phyloP scores from a whole-genome alignment of 177 flowering plant genomes.

The Telopea speciosissima region DNA sequence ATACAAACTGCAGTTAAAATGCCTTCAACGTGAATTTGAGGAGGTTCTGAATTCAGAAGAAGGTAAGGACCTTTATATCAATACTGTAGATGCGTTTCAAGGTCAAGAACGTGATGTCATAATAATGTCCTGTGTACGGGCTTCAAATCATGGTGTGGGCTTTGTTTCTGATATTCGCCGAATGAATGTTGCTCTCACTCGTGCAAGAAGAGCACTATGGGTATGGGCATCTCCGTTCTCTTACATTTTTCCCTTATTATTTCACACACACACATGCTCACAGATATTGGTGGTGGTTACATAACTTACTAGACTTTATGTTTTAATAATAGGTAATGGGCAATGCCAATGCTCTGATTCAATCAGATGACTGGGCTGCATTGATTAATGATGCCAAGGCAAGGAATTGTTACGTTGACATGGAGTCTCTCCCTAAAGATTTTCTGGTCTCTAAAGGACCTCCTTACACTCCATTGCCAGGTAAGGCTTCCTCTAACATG shows the following conservation, averaged over 20 bases:
- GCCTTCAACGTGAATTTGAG: slow-evolving; percentile 62
- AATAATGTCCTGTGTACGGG: slow-evolving; percentile 90
- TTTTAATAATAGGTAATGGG: slow-evolving; percentile 71
- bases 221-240: slow-evolving; percentile 22
- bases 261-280: neutral
- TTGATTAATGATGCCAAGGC: slow-evolving; percentile 78
- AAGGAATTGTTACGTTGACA: slow-evolving; percentile 65
- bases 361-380: slow-evolving; percentile 95
- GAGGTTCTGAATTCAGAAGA: slow-evolving; percentile 57
- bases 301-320: too few relatives aligned
- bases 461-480: slow-evolving; percentile 28
- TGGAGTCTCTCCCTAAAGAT: slow-evolving; percentile 86
- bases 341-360: slow-evolving; percentile 75
- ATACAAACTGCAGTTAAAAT: slow-evolving; percentile 67
- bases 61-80: slow-evolving; percentile 63
- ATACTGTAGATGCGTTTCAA: slow-evolving; percentile 80
- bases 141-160: slow-evolving; percentile 84
- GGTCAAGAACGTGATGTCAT: slow-evolving; percentile 82
- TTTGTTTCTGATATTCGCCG: slow-evolving; percentile 81
- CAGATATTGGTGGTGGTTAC: too few relatives aligned
- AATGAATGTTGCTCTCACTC: slow-evolving; percentile 83
- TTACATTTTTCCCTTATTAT: neutral
- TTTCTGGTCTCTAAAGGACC: slow-evolving; percentile 44
- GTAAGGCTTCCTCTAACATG: slow-evolving; percentile 31
- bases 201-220: slow-evolving; percentile 75